A percentile compares a stretch with the other conserved stretches of the same genome.
Conservation (phyloP, 2,329 filamentous ascomycete species). For the Alternaria metachromatica region DNA sequence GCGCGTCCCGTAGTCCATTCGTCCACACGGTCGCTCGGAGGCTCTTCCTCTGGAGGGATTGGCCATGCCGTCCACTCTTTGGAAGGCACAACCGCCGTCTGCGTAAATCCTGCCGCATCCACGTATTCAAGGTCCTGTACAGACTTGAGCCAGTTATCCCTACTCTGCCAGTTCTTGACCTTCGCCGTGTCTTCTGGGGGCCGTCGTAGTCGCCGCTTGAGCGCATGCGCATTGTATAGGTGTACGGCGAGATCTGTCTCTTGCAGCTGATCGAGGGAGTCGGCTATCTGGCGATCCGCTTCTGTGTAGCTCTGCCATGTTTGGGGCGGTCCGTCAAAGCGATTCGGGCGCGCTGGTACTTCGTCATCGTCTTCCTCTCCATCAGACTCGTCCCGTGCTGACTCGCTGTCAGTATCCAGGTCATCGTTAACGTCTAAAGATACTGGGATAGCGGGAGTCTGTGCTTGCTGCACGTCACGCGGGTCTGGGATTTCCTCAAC, state of each 20-base stretch:
- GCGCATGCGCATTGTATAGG: constrained; percentile 76
- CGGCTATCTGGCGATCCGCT: constrained; percentile 67
- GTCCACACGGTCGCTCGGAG: constrained; percentile 55
- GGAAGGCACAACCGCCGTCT: constrained; percentile 53
- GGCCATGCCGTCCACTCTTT: constrained; percentile 88
- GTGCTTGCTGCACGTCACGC: constrained; percentile 20
- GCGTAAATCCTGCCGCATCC: constrained; percentile 34
- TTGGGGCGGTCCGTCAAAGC: constrained; percentile 70
- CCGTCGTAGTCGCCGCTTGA: constrained; percentile 61
- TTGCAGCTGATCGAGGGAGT: constrained; percentile 67
- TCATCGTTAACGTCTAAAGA: constrained; percentile 18
- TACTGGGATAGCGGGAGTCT: not conserved
- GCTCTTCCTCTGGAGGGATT: constrained; percentile 56
- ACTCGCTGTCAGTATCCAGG: constrained; percentile 23
- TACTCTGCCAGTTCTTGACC: constrained; percentile 48
- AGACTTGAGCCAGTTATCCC: constrained; percentile 49
- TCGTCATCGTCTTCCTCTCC: constrained; percentile 14
- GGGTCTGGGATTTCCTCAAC: not conserved
- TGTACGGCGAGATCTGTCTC: constrained; percentile 75
- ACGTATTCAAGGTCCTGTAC: constrained; percentile 34
- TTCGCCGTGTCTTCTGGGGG: constrained; percentile 18
- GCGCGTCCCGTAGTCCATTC: constrained; percentile 59
- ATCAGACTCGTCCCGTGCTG: constrained; percentile 7
- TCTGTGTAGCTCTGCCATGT: constrained; percentile 71
- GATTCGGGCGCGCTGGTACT: constrained; percentile 62